phyloP scores from a whole-genome alignment of 2,329 filamentous ascomycete genomes.

The Colletotrichum filicis region DNA sequence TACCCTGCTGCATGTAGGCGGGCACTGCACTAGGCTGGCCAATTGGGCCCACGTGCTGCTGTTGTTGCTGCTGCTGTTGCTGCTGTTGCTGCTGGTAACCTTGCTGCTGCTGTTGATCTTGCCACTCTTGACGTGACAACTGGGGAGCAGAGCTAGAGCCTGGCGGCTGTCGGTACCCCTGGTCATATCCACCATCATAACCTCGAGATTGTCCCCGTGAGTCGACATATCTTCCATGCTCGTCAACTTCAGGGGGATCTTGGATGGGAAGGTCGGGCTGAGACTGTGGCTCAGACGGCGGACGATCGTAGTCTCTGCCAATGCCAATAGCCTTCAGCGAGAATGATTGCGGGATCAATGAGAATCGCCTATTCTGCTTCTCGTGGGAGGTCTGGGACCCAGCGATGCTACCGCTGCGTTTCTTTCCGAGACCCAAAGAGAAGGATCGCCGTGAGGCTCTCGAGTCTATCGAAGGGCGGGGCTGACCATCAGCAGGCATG shows the following conservation, averaged over 20 bases:
- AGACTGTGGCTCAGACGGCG: constrained; percentile 57
- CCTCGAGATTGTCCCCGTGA: constrained; percentile 33
- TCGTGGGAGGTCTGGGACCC: constrained; percentile 68
- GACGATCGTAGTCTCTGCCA: constrained; percentile 61
- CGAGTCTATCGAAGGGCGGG: constrained; percentile 77
- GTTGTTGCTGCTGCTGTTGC: constrained; percentile 56
- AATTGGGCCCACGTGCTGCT: constrained; percentile 49
- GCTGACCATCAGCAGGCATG: constrained; percentile 68
- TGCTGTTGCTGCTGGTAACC: constrained; percentile 40
- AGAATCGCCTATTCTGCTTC: constrained; percentile 74
- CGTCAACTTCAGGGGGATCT: constrained; percentile 53
- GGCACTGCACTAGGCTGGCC: constrained; percentile 56
- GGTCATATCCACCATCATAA: constrained; percentile 32
- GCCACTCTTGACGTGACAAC: constrained; percentile 44
- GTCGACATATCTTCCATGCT: constrained; percentile 50
- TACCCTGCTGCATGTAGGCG: constrained; percentile 57
- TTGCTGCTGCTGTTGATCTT: constrained; percentile 47
- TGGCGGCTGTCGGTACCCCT: constrained; percentile 29
- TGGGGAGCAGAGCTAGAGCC: constrained; percentile 39
- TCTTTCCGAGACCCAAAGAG: constrained; percentile 75
- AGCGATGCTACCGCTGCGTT: constrained; percentile 73
- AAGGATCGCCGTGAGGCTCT: constrained; percentile 74
- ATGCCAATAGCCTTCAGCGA: constrained; percentile 73
- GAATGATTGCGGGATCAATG: constrained; percentile 73
- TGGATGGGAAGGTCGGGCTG: constrained; percentile 66